Conservation (phyloP, 257 asterid genomes). For the Nicotiana attenuata region DNA sequence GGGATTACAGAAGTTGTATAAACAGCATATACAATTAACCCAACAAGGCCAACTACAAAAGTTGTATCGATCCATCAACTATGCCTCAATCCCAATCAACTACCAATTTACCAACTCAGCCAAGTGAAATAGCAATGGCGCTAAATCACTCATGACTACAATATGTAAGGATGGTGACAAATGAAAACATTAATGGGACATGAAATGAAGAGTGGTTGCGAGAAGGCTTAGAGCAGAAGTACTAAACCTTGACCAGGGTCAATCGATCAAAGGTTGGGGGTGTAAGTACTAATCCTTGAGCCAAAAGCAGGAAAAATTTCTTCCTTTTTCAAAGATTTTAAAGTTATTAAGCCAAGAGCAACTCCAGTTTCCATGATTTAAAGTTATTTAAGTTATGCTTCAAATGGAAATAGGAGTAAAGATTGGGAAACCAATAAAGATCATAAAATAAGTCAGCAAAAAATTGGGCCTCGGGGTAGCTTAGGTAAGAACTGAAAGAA, state of each 20-base stretch:
- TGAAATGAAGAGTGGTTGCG: not conserved
- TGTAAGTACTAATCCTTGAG: constrained; percentile 8
- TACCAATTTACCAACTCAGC: not conserved
- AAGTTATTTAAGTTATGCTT: not conserved
- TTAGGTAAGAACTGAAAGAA: too few species aligned
- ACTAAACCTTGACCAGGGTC: constrained; percentile 3
- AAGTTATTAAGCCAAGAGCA: not conserved
- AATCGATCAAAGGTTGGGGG: constrained; percentile 24
- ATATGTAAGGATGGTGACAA: constrained; percentile 22
- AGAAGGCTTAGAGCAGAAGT: constrained; percentile 17
- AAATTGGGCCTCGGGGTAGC: too few species aligned
- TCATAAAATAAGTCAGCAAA: not conserved
- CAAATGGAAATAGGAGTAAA: not conserved
- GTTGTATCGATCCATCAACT: not conserved
- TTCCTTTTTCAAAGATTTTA: not conserved
- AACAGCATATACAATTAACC: not conserved
- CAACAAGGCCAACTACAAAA: not conserved
- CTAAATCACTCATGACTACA: constrained; percentile 21
- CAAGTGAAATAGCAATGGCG: constrained; percentile 28
- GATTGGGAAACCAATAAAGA: not conserved
- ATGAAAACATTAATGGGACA: not conserved
- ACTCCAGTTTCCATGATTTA: not conserved
- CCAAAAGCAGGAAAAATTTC: constrained; percentile 1
- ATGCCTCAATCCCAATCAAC: constrained; percentile 2
- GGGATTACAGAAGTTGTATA: not conserved